These are phyloP conservation scores for Priceomyces haplophilus DNA, from an alignment of 805 yeast species.

Conservation along the genomic window DNA sequence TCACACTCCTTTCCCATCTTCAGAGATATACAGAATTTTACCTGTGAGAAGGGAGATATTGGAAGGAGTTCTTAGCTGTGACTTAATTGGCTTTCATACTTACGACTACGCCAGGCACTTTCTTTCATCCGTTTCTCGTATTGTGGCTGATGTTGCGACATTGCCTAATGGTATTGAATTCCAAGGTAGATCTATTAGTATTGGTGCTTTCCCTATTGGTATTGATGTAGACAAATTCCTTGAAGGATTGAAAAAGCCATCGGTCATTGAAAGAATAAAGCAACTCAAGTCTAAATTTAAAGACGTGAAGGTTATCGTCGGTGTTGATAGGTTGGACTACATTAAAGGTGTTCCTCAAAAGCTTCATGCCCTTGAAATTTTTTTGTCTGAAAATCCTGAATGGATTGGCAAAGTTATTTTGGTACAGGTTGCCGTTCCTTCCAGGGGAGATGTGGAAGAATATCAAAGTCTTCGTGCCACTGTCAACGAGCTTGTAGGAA, in stretches of 20 bases:
- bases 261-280: conserved; percentile 63
- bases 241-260: conserved; percentile 64
- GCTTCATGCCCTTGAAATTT: conserved; percentile 92
- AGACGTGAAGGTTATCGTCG: conserved; percentile 84
- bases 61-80: conserved; percentile 89
- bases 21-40: conserved; percentile 90
- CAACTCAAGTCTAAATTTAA: conserved; percentile 62
- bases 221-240: conserved; percentile 91
- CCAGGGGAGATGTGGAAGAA: conserved; percentile 97
- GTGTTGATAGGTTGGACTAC: conserved; percentile 94
- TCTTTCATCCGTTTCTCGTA: conserved; percentile 80
- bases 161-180: conserved; percentile 88
- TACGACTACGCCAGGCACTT: conserved; percentile 98
- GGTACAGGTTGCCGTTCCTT: conserved; percentile 96
- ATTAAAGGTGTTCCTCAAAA: conserved; percentile 98
- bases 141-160: conserved; percentile 70
- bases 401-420: conserved; percentile 97
- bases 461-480: conserved; percentile 90
- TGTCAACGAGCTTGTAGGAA: conserved; percentile 93
- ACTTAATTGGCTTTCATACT: conserved; percentile 96
- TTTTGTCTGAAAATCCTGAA: conserved; percentile 89
- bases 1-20: conserved; percentile 97
- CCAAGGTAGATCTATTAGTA: conserved; percentile 70
- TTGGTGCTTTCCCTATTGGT: conserved; percentile 99
- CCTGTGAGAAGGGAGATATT: conserved; percentile 94